Conservation (phyloP, 176 grass and related monocot species). For the Cenchrus fungigraminus region DNA sequence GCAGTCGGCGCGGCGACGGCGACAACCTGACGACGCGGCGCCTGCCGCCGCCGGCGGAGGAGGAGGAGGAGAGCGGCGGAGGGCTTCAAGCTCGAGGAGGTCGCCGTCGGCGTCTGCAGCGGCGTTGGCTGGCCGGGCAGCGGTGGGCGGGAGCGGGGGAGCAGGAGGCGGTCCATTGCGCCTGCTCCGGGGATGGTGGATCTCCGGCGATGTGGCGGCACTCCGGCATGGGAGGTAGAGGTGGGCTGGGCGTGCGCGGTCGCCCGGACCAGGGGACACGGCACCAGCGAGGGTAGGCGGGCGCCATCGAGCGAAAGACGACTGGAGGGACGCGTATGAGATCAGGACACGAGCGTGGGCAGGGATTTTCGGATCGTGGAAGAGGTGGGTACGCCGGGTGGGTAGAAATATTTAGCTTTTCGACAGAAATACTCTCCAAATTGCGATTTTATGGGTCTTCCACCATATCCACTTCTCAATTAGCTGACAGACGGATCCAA, state of each 20-base stretch:
- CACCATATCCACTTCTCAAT: no score
- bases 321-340: no score
- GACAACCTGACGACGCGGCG: no score
- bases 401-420: no score
- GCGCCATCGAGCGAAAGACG: neutral
- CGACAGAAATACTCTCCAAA: no score
- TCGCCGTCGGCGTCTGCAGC: conserved; percentile 27
- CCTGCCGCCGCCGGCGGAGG: no score
- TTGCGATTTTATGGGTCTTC: no score
- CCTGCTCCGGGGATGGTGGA: conserved; percentile 32
- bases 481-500: no score
- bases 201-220: conserved; percentile 37
- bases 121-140: conserved; percentile 23
- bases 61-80: conserved; percentile 22
- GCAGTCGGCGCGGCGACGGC: no score
- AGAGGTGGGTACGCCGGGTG: no score
- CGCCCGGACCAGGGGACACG: conserved; percentile 34
- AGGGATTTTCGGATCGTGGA: no score
- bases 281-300: conserved; percentile 30
- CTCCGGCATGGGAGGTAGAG: conserved; percentile 48
- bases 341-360: no score
- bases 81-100: conserved; percentile 52
- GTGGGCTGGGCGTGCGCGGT: neutral
- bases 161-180: conserved; percentile 45
- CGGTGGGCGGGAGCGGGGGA: conserved; percentile 34